phyloP scores from a whole-genome alignment of 2,329 filamentous ascomycete species.

The Sphaerostilbella broomeana region DNA sequence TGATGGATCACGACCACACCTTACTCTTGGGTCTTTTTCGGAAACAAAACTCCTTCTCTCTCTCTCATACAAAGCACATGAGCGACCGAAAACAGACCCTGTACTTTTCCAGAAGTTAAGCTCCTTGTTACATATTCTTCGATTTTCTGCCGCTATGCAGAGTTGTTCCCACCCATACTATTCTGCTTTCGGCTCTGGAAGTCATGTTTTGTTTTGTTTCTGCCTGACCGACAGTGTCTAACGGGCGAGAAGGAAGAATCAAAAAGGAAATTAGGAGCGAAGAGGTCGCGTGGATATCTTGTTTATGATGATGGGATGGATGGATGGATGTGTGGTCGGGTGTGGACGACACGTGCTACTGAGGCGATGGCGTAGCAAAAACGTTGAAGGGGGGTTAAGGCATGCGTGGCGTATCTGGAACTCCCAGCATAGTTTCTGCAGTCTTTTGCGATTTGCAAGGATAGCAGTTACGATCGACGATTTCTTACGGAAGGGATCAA shows the following conservation, averaged over 20 bases:
- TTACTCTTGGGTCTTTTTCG: constrained; percentile 15
- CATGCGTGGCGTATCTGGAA: constrained; percentile 19
- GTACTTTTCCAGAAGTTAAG: constrained; percentile 10
- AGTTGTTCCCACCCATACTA: constrained; percentile 22
- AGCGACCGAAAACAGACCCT: constrained; percentile 16
- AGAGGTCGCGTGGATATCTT: constrained; percentile 3
- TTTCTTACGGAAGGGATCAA: constrained; percentile 21
- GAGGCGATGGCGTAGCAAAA: constrained; percentile 9
- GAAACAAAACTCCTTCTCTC: constrained; percentile 5
- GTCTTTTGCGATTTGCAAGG: constrained; percentile 8
- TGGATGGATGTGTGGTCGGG: constrained; percentile 1
- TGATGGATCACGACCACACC: constrained; percentile 23
- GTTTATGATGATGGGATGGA: not conserved
- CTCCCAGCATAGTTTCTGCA: constrained; percentile 15
- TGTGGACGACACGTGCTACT: constrained; percentile 5
- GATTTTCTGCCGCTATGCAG: constrained; percentile 12
- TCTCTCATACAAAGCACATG: constrained; percentile 13
- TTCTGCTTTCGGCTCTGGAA: constrained; percentile 24
- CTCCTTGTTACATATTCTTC: constrained; percentile 17
- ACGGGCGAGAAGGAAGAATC: constrained; percentile 20
- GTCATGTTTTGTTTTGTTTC: constrained; percentile 25
- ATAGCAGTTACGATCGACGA: constrained; percentile 23
- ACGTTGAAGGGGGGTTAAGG: constrained; percentile 5
- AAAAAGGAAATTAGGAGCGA: not conserved
- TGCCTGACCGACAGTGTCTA: constrained; percentile 24